Evolutionary conservation across 257 asterid species (phyloP).

Genomic region (Vinca minor): DNA sequence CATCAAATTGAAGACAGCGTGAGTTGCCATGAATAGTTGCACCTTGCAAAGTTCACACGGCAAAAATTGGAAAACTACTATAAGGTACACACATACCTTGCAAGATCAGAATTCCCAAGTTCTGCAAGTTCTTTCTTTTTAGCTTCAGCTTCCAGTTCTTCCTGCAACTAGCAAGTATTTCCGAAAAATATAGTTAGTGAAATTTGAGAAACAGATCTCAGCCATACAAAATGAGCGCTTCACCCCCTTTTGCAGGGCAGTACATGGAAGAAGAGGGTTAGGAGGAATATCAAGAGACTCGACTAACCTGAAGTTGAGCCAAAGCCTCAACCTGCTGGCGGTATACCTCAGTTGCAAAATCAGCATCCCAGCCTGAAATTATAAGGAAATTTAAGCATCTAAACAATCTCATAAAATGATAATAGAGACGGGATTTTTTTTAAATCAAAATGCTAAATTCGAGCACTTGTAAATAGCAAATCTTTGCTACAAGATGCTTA

Average conservation of each 20-base stretch:
- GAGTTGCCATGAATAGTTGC: not conserved
- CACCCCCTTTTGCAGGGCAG: not conserved
- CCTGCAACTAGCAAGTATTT: constrained; percentile 51
- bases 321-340: constrained; percentile 85
- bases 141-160: constrained; percentile 84
- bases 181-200: not conserved
- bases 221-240: no score
- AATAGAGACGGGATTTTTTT: not conserved
- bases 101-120: constrained; percentile 47
- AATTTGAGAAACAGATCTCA: constrained; percentile 9
- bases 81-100: constrained; percentile 33
- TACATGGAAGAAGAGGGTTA: constrained; percentile 1
- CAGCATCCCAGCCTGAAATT: constrained; percentile 88
- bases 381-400: constrained; percentile 15
- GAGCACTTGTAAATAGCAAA: constrained; percentile 6
- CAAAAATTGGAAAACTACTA: not conserved
- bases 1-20: not conserved
- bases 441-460: not conserved
- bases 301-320: constrained; percentile 80
- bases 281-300: not conserved
- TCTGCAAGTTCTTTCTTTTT: constrained; percentile 83
- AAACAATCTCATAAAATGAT: not conserved
- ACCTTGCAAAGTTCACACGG: not conserved
- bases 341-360: constrained; percentile 90
- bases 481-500: constrained; percentile 33